Base-by-base conservation (phyloP, 768 basidiomycete genomes). In the Candolleomyces efflorescens region DNA sequence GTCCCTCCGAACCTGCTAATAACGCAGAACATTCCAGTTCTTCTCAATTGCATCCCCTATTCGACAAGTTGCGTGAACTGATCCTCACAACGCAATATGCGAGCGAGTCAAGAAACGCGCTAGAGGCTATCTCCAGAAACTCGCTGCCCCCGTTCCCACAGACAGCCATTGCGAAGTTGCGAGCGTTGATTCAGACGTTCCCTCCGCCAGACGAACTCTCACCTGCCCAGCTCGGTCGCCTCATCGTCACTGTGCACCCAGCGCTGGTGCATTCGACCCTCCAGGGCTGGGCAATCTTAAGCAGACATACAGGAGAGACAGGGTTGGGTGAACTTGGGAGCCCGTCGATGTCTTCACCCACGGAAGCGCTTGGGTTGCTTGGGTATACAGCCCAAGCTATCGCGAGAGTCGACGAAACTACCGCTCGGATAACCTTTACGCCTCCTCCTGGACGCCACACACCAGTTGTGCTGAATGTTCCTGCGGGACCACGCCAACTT, bases 11-110 rank as follows among this genome's bases (percentile, higher is more conserved):
- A 22, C 46, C 26, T 26, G 23, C 15, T 5, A 41, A 11, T 12
- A 22, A 11, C 54, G 17, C 22, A 23, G 45, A 38, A 17, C 32
- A 18, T 36, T 58, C 56, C 43, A 61, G 54, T 23, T 54, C 73
- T 3, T 9, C 27, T 27, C 27, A 27, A 4, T 27, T 11, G 32
- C 32, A 5, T 32, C 32, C 32, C 32, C 65, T 83, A 1, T 76
- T 74, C 53, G 65, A 72, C 18, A 80, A 78, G 58, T 68, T 88
- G 3, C 76, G 80, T 11, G 76, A 83, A 53, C 72, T 87, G 36
- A 83, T 88, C 12, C 69, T 86, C 15, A 76, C 85, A 0, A 83
- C 83, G 0, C 85, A 88, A 63, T 80, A 80, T 59, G 84, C 86
- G 0, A 83, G 77, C 65, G 86, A 88, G 67, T 73, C 82, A 0